Conservation (phyloP, 768 basidiomycete genomes). For the Sporobolomyces phaffii region DNA sequence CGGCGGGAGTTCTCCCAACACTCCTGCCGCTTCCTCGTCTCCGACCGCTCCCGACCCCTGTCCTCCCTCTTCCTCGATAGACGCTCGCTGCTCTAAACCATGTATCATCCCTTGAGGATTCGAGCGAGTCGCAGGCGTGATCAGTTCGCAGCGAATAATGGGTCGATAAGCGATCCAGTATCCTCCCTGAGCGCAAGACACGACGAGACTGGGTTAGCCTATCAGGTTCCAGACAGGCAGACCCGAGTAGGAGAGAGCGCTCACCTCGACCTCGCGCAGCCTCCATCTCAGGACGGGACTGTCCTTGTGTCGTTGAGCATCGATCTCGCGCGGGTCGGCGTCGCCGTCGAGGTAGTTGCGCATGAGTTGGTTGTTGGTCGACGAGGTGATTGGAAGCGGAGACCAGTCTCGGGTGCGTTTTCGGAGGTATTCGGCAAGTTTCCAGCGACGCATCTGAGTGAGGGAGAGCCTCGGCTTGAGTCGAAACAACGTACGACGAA, state of each 20-base stretch:
- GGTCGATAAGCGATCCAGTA: constrained; percentile 37
- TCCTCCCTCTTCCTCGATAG: neutral
- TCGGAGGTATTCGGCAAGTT: constrained; percentile 21
- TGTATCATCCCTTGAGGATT: constrained; percentile 8
- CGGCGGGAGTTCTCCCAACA: neutral
- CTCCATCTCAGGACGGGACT: constrained; percentile 28
- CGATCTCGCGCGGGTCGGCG: constrained; percentile 7
- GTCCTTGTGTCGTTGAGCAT: constrained; percentile 9
- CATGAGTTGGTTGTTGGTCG: constrained; percentile 25
- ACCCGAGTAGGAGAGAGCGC: too few relatives aligned
- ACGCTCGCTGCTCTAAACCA: neutral
- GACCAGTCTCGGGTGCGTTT: constrained; percentile 32
- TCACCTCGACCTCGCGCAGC: constrained; percentile 32
- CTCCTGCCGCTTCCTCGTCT: neutral
- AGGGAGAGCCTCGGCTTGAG: too few relatives aligned
- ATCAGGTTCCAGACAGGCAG: too few relatives aligned
- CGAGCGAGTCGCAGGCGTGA: constrained; percentile 19
- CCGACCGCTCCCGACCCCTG: neutral
- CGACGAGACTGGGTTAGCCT: too few relatives aligned
- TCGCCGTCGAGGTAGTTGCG: constrained; percentile 35
- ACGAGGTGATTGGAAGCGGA: constrained; percentile 31
- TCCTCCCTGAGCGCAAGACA: constrained; percentile 4
- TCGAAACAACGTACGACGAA: too few relatives aligned
- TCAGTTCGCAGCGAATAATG: constrained; percentile 23
- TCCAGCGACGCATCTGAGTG: constrained; percentile 29